Evolutionary conservation across 331 rosid species (phyloP).

Genomic region (Acacia pycnantha): DNA sequence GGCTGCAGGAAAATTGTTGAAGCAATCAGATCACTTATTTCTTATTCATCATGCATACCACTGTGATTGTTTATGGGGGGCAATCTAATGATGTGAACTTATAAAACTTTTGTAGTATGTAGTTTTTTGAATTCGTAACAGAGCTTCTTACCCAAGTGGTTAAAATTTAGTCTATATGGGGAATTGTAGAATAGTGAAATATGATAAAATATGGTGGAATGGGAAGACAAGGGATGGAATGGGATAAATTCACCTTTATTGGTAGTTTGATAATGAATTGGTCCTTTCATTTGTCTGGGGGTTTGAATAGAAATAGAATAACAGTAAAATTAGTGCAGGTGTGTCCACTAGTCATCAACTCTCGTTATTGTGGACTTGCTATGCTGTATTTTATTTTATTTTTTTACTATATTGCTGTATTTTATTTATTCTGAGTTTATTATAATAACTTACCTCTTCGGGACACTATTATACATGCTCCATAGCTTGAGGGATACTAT

Average conservation of each 20-base stretch:
- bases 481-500: neutral
- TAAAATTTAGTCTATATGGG: neutral
- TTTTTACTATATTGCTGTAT: too few relatives aligned
- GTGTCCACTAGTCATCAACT: neutral
- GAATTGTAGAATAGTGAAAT: neutral
- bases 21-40: conserved; percentile 11
- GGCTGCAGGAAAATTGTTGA: neutral
- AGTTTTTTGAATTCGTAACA: neutral
- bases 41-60: conserved; percentile 13
- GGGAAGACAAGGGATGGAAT: neutral
- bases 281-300: neutral
- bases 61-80: neutral
- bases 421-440: neutral
- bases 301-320: neutral
- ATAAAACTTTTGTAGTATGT: neutral
- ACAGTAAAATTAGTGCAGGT: neutral
- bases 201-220: neutral
- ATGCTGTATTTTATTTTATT: too few relatives aligned
- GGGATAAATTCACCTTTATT: neutral
- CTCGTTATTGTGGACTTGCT: neutral
- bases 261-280: neutral
- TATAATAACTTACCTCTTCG: neutral
- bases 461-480: neutral
- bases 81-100: neutral
- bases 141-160: neutral